These are phyloP conservation scores for Polyplosphaeria fusca DNA, from an alignment of 495 filamentous ascomycete genomes.

Conservation along the genomic window DNA sequence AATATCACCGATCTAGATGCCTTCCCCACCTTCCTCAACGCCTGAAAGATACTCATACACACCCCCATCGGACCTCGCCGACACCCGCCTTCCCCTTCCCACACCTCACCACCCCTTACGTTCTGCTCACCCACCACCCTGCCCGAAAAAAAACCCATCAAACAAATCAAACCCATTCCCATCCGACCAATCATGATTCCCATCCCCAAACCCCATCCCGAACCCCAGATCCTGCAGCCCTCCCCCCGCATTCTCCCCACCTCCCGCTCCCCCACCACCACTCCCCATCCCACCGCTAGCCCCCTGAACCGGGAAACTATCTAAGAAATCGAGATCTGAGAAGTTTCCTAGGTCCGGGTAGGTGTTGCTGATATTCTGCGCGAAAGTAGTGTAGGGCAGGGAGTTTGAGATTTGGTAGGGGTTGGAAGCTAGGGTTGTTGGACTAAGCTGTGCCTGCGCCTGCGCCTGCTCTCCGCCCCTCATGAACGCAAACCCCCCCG, in stretches of 20 bases:
- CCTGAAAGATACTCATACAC: not conserved
- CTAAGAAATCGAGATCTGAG: slow-evolving; percentile 38
- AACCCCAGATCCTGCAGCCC: slow-evolving; percentile 59
- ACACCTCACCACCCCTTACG: not conserved
- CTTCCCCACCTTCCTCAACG: no score
- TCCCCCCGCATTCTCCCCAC: slow-evolving; percentile 6
- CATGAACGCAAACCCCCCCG: slow-evolving; percentile 33
- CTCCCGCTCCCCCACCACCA: not conserved
- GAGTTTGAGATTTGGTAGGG: slow-evolving; percentile 26
- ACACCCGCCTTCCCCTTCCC: not conserved
- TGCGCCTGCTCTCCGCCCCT: slow-evolving; percentile 14
- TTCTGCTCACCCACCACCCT: not conserved
- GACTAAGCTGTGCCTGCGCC: not conserved
- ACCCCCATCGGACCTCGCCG: not conserved
- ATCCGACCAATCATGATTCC: slow-evolving; percentile 77
- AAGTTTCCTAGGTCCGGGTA: slow-evolving; percentile 43
- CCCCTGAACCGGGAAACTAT: slow-evolving; percentile 33
- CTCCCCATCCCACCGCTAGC: slow-evolving; percentile 2
- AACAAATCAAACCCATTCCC: slow-evolving; percentile 78
- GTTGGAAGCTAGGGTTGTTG: slow-evolving; percentile 7
- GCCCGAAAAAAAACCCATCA: slow-evolving; percentile 89
- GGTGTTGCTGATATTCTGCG: slow-evolving; percentile 15
- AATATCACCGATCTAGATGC: no score
- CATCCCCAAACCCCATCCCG: slow-evolving; percentile 67
- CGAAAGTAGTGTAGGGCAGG: slow-evolving; percentile 23